Evolutionary conservation across 2,329 filamentous ascomycete species (phyloP).

Genomic region (Sporothrix brunneoviolacea): DNA sequence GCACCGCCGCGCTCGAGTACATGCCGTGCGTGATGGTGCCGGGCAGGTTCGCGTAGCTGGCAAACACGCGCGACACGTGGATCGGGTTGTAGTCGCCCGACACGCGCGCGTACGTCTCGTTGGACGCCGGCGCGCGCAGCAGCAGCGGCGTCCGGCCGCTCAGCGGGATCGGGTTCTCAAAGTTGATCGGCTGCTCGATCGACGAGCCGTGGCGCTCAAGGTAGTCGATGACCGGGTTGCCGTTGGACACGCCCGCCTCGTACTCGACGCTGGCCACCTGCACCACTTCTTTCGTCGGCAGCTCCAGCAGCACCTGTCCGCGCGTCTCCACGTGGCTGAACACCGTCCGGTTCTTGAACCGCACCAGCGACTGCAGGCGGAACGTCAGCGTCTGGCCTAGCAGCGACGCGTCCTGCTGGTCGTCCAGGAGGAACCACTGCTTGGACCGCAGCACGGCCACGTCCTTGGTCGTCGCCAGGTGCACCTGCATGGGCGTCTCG

Average conservation of each 20-base stretch:
- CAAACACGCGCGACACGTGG: slow-evolving; percentile 94
- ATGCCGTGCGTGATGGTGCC: slow-evolving; percentile 99
- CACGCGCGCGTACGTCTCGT: slow-evolving; percentile 95
- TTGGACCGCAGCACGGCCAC: slow-evolving; percentile 91
- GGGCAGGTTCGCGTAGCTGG: slow-evolving; percentile 88
- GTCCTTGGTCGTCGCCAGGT: slow-evolving; percentile 81
- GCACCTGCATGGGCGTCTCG: slow-evolving; percentile 90
- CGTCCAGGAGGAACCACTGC: slow-evolving; percentile 91
- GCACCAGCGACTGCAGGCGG: slow-evolving; percentile 84
- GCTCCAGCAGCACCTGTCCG: slow-evolving; percentile 86
- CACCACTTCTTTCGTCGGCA: slow-evolving; percentile 94
- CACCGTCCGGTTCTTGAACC: slow-evolving; percentile 90
- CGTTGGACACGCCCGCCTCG: slow-evolving; percentile 81
- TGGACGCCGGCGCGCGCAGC: slow-evolving; percentile 86
- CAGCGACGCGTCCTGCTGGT: slow-evolving; percentile 66
- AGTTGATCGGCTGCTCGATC: slow-evolving; percentile 93
- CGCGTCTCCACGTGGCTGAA: slow-evolving; percentile 89
- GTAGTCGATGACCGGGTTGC: slow-evolving; percentile 96
- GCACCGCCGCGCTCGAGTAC: slow-evolving; percentile 96
- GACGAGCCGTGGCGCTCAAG: slow-evolving; percentile 83
- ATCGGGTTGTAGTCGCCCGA: slow-evolving; percentile 99
- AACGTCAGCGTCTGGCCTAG: slow-evolving; percentile 92
- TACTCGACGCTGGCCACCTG: slow-evolving; percentile 98
- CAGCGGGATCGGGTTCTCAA: slow-evolving; percentile 94
- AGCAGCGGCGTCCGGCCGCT: slow-evolving; percentile 85